Conservation (phyloP, 2,329 filamentous ascomycete genomes). For the Fusarium subtropicale region DNA sequence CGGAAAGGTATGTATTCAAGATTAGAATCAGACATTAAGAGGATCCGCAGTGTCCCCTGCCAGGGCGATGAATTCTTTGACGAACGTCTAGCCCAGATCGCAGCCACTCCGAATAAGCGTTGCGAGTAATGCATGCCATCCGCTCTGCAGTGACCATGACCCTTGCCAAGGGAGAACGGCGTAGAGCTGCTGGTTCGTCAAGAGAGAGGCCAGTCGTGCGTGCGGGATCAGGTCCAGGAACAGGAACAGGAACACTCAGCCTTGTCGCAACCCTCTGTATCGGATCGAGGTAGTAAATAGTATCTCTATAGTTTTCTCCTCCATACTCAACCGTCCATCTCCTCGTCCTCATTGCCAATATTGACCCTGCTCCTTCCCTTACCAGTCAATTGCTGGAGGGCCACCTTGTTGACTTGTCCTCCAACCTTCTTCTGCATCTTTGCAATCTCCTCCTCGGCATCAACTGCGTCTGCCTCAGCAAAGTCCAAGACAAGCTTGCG, state of each 20-base stretch:
- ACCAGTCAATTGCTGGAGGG: slow-evolving; percentile 87
- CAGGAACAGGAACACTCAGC: slow-evolving; percentile 42
- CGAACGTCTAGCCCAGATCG: slow-evolving; percentile 37
- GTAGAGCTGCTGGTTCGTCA: slow-evolving; percentile 13
- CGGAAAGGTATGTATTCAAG: slow-evolving; percentile 53
- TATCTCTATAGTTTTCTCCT: slow-evolving; percentile 35
- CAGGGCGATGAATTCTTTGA: slow-evolving; percentile 48
- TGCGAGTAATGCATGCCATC: slow-evolving; percentile 35
- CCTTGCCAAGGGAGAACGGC: slow-evolving; percentile 47
- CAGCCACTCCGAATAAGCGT: slow-evolving; percentile 35
- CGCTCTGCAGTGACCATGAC: slow-evolving; percentile 33
- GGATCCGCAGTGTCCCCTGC: slow-evolving; percentile 42
- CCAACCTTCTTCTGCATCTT: slow-evolving; percentile 98
- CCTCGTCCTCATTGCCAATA: slow-evolving; percentile 78
- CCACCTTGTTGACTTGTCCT: slow-evolving; percentile 89
- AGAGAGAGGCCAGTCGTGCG: slow-evolving; percentile 26
- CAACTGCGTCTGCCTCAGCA: slow-evolving; percentile 86
- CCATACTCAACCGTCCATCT: slow-evolving; percentile 55
- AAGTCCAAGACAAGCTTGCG: slow-evolving; percentile 91
- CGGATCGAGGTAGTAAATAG: slow-evolving; percentile 16
- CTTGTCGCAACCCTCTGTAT: slow-evolving; percentile 36
- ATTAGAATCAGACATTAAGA: slow-evolving; percentile 56
- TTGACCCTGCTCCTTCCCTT: slow-evolving; percentile 89
- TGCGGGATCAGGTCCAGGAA: slow-evolving; percentile 25
- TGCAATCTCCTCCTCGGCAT: slow-evolving; percentile 94